phyloP scores from a whole-genome alignment of 805 yeast species.

The Wickerhamomyces bovis region DNA sequence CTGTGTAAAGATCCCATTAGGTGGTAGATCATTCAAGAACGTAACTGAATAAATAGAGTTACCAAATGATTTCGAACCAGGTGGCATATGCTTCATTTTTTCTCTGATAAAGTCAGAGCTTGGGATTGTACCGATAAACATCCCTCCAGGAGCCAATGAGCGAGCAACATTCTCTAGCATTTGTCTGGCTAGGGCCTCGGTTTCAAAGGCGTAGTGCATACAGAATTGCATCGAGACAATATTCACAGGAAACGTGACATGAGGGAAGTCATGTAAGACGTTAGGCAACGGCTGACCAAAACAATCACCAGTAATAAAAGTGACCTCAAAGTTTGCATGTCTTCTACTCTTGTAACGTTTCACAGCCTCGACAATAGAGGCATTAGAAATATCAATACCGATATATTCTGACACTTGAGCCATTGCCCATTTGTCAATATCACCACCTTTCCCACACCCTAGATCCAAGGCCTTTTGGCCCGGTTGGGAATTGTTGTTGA shows the following conservation, averaged over 20 bases:
- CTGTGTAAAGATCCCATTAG: constrained; percentile 61
- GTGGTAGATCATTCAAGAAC: constrained; percentile 76
- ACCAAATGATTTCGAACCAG: constrained; percentile 68
- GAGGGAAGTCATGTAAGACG: constrained; percentile 62
- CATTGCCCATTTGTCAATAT: constrained; percentile 80
- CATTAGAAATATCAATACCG: constrained; percentile 90
- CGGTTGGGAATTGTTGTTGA: constrained; percentile 57
- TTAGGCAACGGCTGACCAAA: constrained; percentile 67
- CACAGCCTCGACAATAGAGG: constrained; percentile 79
- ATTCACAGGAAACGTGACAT: constrained; percentile 73
- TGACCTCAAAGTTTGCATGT: constrained; percentile 60
- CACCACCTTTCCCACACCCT: constrained; percentile 99
- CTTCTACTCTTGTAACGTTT: constrained; percentile 56
- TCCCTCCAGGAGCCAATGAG: constrained; percentile 76
- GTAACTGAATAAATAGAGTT: constrained; percentile 77
- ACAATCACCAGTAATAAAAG: constrained; percentile 89
- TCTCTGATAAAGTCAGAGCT: constrained; percentile 77
- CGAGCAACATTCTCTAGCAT: constrained; percentile 70
- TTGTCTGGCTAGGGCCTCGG: constrained; percentile 71
- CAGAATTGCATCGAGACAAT: constrained; percentile 88
- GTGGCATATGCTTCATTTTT: constrained; percentile 48
- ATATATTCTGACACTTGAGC: constrained; percentile 69
- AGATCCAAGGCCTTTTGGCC: constrained; percentile 67
- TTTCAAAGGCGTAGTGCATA: constrained; percentile 89
- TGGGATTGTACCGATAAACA: constrained; percentile 91